Percentiles rank a stretch among this genome's conserved stretches.
Conservation (phyloP, 2,329 filamentous ascomycete species). For the Hymenoscyphus linearis region DNA sequence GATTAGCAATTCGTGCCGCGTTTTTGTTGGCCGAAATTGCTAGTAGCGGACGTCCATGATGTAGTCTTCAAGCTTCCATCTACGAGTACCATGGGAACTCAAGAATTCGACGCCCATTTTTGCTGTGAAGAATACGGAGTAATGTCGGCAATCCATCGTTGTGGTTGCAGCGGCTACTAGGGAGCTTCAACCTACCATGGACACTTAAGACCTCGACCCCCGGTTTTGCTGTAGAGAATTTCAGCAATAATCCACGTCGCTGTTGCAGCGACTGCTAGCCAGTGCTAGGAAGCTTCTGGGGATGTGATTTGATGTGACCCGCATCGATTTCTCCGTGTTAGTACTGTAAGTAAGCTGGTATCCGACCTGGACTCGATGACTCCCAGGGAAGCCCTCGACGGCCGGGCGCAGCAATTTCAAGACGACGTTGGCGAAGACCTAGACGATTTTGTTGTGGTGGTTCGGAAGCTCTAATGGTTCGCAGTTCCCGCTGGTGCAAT, state of each 20-base stretch:
- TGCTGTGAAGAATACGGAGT: background rate
- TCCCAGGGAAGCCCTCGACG: too few species aligned
- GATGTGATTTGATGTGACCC: background rate
- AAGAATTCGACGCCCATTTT: background rate
- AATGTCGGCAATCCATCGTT: background rate
- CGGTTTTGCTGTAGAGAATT: background rate
- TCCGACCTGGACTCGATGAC: too few species aligned
- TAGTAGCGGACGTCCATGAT: background rate
- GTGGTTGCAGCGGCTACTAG: background rate
- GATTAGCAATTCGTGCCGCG: background rate
- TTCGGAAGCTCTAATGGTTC: background rate
- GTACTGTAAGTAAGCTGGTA: background rate
- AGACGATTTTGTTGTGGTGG: background rate
- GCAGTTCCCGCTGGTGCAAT: background rate
- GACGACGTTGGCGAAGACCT: background rate
- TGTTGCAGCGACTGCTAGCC: background rate
- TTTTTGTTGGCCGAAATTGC: background rate
- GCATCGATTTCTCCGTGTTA: background rate
- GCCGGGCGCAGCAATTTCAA: background rate
- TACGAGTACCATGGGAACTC: background rate
- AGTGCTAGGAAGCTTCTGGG: background rate
- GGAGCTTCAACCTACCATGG: background rate
- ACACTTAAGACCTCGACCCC: background rate
- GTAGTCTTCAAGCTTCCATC: background rate
- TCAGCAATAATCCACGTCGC: background rate